Conservation (phyloP, 495 filamentous ascomycete species). For the Physcia stellaris region DNA sequence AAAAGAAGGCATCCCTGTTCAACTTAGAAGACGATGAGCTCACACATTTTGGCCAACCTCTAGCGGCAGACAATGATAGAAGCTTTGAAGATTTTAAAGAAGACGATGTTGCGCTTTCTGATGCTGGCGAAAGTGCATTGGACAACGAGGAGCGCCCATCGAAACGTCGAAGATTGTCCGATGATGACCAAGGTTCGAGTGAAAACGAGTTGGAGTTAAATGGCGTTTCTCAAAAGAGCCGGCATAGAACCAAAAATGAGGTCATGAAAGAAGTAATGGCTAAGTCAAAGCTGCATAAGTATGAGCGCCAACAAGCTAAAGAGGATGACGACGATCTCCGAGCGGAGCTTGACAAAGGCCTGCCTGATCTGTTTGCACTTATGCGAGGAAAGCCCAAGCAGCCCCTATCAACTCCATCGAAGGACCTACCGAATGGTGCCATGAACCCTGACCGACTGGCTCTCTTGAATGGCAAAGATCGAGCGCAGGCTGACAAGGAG, state of each 20-base stretch:
- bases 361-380: slow-evolving; percentile 65
- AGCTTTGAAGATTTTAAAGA: slow-evolving; percentile 62
- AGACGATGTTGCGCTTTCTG: slow-evolving; percentile 40
- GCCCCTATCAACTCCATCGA: slow-evolving; percentile 27
- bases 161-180: slow-evolving; percentile 47
- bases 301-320: slow-evolving; percentile 81
- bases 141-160: slow-evolving; percentile 34
- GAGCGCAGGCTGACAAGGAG: slow-evolving; percentile 53
- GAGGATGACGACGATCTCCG: slow-evolving; percentile 90
- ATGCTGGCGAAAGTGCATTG: slow-evolving; percentile 35
- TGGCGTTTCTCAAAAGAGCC: slow-evolving; percentile 40
- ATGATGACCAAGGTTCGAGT: slow-evolving; percentile 23
- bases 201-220: slow-evolving; percentile 29
- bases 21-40: slow-evolving; percentile 84
- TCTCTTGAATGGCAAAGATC: slow-evolving; percentile 45
- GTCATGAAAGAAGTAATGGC: slow-evolving; percentile 96
- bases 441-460: slow-evolving; percentile 49
- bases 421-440: slow-evolving; percentile 20
- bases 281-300: slow-evolving; percentile 91
- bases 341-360: slow-evolving; percentile 61
- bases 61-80: slow-evolving; percentile 44
- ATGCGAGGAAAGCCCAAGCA: slow-evolving; percentile 37
- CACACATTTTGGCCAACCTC: slow-evolving; percentile 68
- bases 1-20: slow-evolving; percentile 65
- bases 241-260: slow-evolving; percentile 86